Evolutionary conservation across 192 early-diverging fungal genomes (phyloP).

Genomic region (Piromyces sp.): DNA sequence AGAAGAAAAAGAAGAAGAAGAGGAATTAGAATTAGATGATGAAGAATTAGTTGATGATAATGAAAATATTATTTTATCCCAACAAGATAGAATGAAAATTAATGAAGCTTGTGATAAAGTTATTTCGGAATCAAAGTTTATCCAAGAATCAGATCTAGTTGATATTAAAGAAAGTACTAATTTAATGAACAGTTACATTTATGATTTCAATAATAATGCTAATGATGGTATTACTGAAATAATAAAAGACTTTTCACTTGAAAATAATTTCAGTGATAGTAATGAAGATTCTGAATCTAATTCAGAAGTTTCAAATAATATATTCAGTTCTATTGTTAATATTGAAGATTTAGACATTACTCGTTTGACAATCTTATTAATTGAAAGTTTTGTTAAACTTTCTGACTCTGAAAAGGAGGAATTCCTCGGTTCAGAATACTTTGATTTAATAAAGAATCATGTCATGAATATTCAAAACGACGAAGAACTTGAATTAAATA

Average conservation of each 20-base stretch:
- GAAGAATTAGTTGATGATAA: not conserved
- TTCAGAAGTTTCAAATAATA: not conserved
- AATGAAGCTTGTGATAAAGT: no score
- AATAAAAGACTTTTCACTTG: not conserved
- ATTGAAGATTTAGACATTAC: not conserved
- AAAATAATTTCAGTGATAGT: not conserved
- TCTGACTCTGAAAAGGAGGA: not conserved
- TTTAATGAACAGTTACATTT: not conserved
- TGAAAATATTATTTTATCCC: not conserved
- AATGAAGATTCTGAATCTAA: not conserved
- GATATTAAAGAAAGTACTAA: not conserved
- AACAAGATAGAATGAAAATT: no score
- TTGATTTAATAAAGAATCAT: not conserved
- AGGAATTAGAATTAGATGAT: no score
- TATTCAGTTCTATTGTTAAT: not conserved
- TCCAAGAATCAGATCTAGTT: not conserved
- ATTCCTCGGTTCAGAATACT: not conserved
- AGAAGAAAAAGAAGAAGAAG: not conserved
- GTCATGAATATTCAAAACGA: not conserved
- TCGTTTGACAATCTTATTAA: not conserved
- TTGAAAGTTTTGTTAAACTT: not conserved
- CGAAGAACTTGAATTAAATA: not conserved
- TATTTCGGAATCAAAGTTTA: not conserved
- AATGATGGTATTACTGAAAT: not conserved
- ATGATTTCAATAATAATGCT: not conserved